Percentiles rank a stretch among this genome's conserved stretches.
Evolutionary conservation across 768 basidiomycete genomes (phyloP).

Genomic region (Hericium alpestre): DNA sequence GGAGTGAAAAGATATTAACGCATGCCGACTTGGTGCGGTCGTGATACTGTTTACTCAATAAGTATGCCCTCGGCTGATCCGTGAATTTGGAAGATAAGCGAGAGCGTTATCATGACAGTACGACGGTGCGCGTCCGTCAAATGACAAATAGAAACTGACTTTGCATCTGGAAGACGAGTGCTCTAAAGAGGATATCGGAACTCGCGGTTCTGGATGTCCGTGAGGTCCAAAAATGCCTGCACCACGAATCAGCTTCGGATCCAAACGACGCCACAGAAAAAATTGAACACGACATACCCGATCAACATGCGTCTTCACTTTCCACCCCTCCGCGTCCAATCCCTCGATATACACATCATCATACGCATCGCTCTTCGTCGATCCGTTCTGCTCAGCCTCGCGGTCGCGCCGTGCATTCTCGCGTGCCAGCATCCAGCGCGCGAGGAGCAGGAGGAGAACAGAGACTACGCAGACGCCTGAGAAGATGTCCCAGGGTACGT

Average conservation of each 20-base stretch:
- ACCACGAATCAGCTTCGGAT: neutral
- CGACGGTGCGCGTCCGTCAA: too few relatives aligned
- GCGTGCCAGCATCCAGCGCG: slow-evolving; percentile 44
- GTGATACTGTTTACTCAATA: too few relatives aligned
- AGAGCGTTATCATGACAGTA: too few relatives aligned
- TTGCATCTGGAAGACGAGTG: too few relatives aligned
- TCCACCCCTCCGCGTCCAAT: slow-evolving; percentile 37
- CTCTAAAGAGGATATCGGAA: slow-evolving; percentile 56
- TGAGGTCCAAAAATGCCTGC: slow-evolving; percentile 67
- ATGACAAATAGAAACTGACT: too few relatives aligned
- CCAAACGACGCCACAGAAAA: too few relatives aligned
- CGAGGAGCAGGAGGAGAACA: slow-evolving; percentile 39
- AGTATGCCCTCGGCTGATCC: too few relatives aligned
- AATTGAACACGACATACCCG: slow-evolving; percentile 28
- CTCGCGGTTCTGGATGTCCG: slow-evolving; percentile 62
- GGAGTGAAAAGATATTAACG: too few relatives aligned
- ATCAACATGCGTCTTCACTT: slow-evolving; percentile 47
- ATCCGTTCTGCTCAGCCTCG: slow-evolving; percentile 22
- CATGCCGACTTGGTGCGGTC: too few relatives aligned
- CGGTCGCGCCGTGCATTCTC: slow-evolving; percentile 56
- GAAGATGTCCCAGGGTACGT: slow-evolving; percentile 68
- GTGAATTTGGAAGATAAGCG: too few relatives aligned
- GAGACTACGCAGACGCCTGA: slow-evolving; percentile 47
- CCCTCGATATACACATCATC: slow-evolving; percentile 50
- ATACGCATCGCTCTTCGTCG: slow-evolving; percentile 33